Evolutionary conservation across 106 monocot genomes (phyloP), one percentile per base, ranked within the genome.

Genomic region (Phalaenopsis equestris): DNA sequence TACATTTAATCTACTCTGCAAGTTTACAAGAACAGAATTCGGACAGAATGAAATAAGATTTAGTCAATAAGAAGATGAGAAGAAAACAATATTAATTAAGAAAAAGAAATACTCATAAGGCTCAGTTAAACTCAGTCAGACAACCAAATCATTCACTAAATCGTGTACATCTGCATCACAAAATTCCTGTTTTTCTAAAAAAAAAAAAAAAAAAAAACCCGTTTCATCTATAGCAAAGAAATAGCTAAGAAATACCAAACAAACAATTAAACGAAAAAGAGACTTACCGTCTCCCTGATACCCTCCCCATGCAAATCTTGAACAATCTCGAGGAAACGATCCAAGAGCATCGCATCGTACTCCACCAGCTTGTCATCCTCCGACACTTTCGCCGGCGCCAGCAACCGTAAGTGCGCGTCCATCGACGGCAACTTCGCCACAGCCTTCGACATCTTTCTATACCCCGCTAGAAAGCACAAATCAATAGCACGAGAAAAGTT

Each of bases 311-410:
- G 92, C 78, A 94, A 82, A 83, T 89, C 91, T 80, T 94, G 92
- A 42, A 98, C 89, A 37, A 98, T 94, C 46, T 98, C 98, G 45
- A 99, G 89, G 82, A 99, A 99, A 41, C 98, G 91, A 84, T 99
- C 94, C 65, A 94, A 58, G 61, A 99, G 98, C 14, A 94, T 79
- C 15, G 98, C 98, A 30, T 92, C 98, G 75, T 98, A 98, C 83
- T 98, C 98, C 36, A 98, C 92, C 37, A 98, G 87, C 85, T 94
- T 94, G 82, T 98, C 98, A 49, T 98, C 98, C 78, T 94, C 98
- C 56, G 98, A 98, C n/a, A 98, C 94, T 87, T 98, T 98, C 19
- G 75, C 81, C 42, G 98, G 98, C 73, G 92, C 94, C 67, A 98
- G 87, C 37, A 91, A 84, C 82, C 98, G 80, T 84, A 98, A 78